Evolutionary conservation across 2,329 filamentous ascomycete species (phyloP), one percentile per base, ranked within the genome.

Genomic region (Meredithiella fracta): DNA sequence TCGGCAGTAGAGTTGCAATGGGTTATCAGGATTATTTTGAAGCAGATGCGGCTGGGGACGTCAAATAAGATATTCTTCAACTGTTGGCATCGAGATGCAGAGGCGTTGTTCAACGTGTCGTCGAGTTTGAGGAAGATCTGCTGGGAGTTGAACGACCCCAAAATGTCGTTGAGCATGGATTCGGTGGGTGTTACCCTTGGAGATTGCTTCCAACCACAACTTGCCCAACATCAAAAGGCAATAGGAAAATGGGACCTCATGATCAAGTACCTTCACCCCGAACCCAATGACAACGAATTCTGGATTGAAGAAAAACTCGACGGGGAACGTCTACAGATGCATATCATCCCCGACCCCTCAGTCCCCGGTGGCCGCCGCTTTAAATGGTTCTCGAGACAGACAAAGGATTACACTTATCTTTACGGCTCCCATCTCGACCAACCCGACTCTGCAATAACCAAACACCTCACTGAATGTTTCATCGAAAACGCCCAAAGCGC

Each of bases 241-340:
- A 85, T 86, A 74, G 81, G 82, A 0, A 75, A 73, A 1, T 87
- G 95, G 62, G 78, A 88, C 55, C 85, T 82, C 64, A 87, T 94
- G 78, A 80, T 94, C 1, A 73, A 79, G 17, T 81, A 76, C 55
- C 68, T 83, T 68, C 77, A 79, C 1, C 73, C 77, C 0, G 83
- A 79, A 0, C 77, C 83, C 23, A 81, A 86, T 0, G 82, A 94
- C 54, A 73, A 76, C 0, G 80, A 85, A 7, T 98, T 94, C 64
- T 97, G 90, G 89, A 92, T 97, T 51, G 92, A 98, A 67, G 92
- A 98, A 69, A 98, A 98, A 68, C 73, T 98, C 7, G 92, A 98
- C 62, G 92, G 92, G 1, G 92, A 98, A 69, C 80, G 92, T 25
- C 96, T 98, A 83, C 92, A 98, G 67, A 76, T 98, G 65, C 92